A percentile compares a stretch with the other conserved stretches of the same genome.
Evolutionary conservation across 768 basidiomycete species (phyloP).

Genomic region (Holtermanniella nyarrowii): DNA sequence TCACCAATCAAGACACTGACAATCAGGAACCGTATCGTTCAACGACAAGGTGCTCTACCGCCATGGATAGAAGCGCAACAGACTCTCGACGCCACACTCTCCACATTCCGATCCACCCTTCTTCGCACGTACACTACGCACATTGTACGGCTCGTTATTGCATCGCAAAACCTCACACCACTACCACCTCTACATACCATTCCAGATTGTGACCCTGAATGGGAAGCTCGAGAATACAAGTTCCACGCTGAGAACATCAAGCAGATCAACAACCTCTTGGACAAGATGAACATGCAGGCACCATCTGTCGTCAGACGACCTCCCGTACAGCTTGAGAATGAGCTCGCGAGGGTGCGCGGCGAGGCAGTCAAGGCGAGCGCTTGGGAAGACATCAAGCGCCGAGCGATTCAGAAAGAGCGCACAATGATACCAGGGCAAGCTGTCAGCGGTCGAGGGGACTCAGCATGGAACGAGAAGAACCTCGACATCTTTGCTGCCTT

Average conservation of each 20-base stretch:
- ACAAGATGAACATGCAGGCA: constrained; percentile 69
- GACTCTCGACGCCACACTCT: constrained; percentile 58
- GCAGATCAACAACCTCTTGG: constrained; percentile 63
- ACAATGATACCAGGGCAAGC: too few species aligned
- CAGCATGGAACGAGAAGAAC: too few species aligned
- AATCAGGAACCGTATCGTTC: constrained; percentile 60
- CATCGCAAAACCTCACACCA: constrained; percentile 40
- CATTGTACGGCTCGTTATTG: constrained; percentile 50
- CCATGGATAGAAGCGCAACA: constrained; percentile 77
- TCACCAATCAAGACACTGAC: too few species aligned
- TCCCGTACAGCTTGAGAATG: constrained; percentile 50
- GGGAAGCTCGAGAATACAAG: constrained; percentile 57
- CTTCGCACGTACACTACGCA: constrained; percentile 66
- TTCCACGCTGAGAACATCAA: constrained; percentile 61
- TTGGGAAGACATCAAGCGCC: constrained; percentile 21
- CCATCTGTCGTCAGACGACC: constrained; percentile 65
- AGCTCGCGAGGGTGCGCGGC: constrained; percentile 44
- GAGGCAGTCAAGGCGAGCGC: constrained; percentile 16
- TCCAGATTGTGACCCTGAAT: constrained; percentile 48
- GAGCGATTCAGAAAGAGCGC: constrained; percentile 13
- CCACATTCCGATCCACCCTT: constrained; percentile 56
- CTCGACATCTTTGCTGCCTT: too few species aligned
- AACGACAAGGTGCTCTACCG: constrained; percentile 68
- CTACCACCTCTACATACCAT: constrained; percentile 37
- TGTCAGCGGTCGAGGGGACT: too few species aligned